phyloP scores from a whole-genome alignment of 441 rosid genomes.

The Gossypium schwendimanii region DNA sequence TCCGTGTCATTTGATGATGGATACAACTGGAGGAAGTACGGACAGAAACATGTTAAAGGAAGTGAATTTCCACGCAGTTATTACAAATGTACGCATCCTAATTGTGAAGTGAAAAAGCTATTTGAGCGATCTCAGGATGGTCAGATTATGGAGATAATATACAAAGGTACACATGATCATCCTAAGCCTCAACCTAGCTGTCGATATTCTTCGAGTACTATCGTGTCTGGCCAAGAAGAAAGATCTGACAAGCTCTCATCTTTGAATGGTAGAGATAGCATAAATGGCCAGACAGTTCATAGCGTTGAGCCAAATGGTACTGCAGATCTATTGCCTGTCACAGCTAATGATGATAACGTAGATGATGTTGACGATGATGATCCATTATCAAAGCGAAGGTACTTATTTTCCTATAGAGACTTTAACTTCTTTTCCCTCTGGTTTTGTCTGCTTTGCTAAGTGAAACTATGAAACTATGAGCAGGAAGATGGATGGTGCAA shows the following conservation, averaged over 20 bases:
- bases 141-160: slow-evolving; percentile 76
- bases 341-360: slow-evolving; percentile 47
- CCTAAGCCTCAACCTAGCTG: slow-evolving; percentile 90
- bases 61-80: slow-evolving; percentile 95
- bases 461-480: slow-evolving; percentile 20
- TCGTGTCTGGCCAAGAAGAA: slow-evolving; percentile 61
- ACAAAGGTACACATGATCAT: slow-evolving; percentile 92
- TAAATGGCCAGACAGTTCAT: slow-evolving; percentile 40
- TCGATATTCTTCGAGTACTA: slow-evolving; percentile 53
- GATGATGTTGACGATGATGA: slow-evolving; percentile 72
- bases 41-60: slow-evolving; percentile 95
- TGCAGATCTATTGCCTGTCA: slow-evolving; percentile 44
- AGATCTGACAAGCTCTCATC: slow-evolving; percentile 46
- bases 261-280: slow-evolving; percentile 39
- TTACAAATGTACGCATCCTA: slow-evolving; percentile 97
- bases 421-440: background rate
- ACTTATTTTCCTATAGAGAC: slow-evolving; percentile 11
- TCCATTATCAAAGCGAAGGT: slow-evolving; percentile 78
- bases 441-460: slow-evolving; percentile 12
- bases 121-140: slow-evolving; percentile 91
- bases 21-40: slow-evolving; percentile 94
- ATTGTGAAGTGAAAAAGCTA: slow-evolving; percentile 90
- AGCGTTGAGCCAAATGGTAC: slow-evolving; percentile 40
- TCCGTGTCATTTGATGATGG: slow-evolving; percentile 70
- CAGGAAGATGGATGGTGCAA: slow-evolving; percentile 77